These are phyloP conservation scores for Taxawa tesnikishii DNA, from an alignment of 2,329 filamentous ascomycete genomes.

Conservation along the genomic window DNA sequence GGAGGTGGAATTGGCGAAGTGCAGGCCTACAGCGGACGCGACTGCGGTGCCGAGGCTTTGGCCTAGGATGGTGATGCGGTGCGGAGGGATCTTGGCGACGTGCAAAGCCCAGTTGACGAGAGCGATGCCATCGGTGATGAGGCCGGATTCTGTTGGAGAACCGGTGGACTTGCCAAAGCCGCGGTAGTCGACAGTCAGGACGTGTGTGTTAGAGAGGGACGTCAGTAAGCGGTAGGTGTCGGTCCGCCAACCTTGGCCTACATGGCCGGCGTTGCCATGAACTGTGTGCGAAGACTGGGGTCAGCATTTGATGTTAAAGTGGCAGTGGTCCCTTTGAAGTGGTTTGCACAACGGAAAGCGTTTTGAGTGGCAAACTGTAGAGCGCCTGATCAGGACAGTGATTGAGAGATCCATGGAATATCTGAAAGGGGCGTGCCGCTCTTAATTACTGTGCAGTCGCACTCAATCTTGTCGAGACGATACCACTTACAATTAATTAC, in stretches of 20 bases:
- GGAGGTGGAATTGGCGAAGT: conserved; percentile 36
- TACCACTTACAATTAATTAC: conserved; percentile 44
- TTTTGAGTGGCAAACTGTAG: too few species aligned
- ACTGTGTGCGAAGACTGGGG: conserved; percentile 8
- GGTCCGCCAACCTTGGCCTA: conserved; percentile 67
- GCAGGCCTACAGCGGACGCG: conserved; percentile 59
- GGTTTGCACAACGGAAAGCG: too few species aligned
- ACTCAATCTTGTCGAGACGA: too few species aligned
- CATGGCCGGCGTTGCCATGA: conserved; percentile 66
- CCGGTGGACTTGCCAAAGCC: conserved; percentile 76
- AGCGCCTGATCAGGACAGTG: conserved; percentile 3
- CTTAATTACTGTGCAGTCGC: too few species aligned
- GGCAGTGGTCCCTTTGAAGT: too few species aligned
- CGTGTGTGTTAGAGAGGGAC: conserved; percentile 60
- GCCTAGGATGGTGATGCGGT: conserved; percentile 67
- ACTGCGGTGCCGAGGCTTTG: conserved; percentile 86
- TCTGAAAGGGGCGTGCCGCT: too few species aligned
- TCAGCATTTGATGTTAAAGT: not conserved
- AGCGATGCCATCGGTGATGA: conserved; percentile 67
- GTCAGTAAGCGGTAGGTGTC: conserved; percentile 67
- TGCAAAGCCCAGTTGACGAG: conserved; percentile 61
- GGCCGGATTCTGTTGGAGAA: conserved; percentile 63
- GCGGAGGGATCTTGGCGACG: conserved; percentile 50
- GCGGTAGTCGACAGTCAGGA: conserved; percentile 83
- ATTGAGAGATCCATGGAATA: conserved; percentile 5